A percentile compares a stretch with the other conserved stretches of the same genome.
These are phyloP conservation scores for Coccinonectria pachysandricola DNA, from an alignment of 2,329 filamentous ascomycete genomes.

Conservation along the genomic window DNA sequence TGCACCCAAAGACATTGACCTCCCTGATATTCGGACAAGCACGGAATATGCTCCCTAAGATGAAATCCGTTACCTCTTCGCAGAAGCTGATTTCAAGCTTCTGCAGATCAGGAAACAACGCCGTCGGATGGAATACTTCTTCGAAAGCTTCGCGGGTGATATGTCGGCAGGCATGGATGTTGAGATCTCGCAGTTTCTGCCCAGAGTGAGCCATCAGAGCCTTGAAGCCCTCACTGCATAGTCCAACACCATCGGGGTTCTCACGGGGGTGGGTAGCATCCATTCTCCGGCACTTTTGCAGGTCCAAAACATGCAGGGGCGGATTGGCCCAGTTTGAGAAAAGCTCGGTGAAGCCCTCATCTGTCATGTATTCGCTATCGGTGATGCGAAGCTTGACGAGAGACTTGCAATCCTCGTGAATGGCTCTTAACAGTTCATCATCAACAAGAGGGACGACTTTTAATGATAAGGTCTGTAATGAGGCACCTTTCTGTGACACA, in stretches of 20 bases:
- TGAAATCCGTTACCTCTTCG: constrained; percentile 53
- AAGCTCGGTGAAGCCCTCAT: constrained; percentile 60
- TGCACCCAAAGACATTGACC: constrained; percentile 55
- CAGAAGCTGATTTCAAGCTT: constrained; percentile 73
- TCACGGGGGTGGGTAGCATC: constrained; percentile 60
- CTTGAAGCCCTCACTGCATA: constrained; percentile 65
- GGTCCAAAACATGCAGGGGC: constrained; percentile 58
- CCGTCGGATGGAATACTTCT: constrained; percentile 54
- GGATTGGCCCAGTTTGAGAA: constrained; percentile 71
- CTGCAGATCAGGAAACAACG: constrained; percentile 55
- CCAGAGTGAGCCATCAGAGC: constrained; percentile 82
- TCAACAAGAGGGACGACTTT: constrained; percentile 56
- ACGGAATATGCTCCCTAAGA: constrained; percentile 54
- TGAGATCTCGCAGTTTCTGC: constrained; percentile 50
- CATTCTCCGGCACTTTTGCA: constrained; percentile 68
- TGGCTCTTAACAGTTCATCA: constrained; percentile 57
- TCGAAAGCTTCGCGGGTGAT: constrained; percentile 65
- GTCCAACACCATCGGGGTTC: constrained; percentile 55
- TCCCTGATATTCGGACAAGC: constrained; percentile 50
- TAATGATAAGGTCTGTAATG: constrained; percentile 69
- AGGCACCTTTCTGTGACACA: constrained; percentile 50
- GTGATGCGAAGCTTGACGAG: constrained; percentile 73
- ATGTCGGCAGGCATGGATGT: constrained; percentile 77
- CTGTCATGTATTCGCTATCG: constrained; percentile 65
- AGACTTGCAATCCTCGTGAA: constrained; percentile 58